Evolutionary conservation across 805 yeast genomes (phyloP).

Genomic region (Pichia nakasei): DNA sequence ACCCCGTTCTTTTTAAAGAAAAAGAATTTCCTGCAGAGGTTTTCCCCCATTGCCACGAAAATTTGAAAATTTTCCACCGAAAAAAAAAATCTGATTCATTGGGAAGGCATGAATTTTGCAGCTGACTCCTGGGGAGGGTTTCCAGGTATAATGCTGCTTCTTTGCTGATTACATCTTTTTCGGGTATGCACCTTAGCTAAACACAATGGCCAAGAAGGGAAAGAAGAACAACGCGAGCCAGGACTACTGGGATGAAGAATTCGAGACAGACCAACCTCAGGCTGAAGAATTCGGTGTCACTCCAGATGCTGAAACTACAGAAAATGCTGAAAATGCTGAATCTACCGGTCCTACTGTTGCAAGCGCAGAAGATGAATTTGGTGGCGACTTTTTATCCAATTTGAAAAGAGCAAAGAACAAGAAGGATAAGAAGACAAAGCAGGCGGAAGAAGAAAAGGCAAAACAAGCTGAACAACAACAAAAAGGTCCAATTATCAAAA

Average conservation of each 20-base stretch:
- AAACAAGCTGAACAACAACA: conserved; percentile 14
- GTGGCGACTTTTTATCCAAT: conserved; percentile 73
- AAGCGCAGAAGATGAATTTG: conserved; percentile 36
- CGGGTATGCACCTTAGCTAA: not conserved
- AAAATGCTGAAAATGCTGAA: conserved; percentile 15
- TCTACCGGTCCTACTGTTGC: conserved; percentile 18
- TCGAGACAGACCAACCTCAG: conserved; percentile 40
- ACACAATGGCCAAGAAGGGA: conserved; percentile 29
- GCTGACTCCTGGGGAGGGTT: no score
- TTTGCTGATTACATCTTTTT: not conserved
- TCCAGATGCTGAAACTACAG: conserved; percentile 19
- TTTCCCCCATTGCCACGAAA: no score
- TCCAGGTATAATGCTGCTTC: no score
- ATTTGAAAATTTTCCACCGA: no score
- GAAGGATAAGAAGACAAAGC: conserved; percentile 60
- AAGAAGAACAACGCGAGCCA: conserved; percentile 62
- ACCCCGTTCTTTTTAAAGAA: no score
- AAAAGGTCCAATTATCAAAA: conserved; percentile 62
- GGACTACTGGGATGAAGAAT: conserved; percentile 75
- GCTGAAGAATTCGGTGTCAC: conserved; percentile 45
- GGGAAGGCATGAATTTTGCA: no score
- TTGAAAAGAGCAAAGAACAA: conserved; percentile 72
- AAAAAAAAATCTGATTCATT: no score
- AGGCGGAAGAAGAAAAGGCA: conserved; percentile 39
- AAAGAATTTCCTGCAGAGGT: no score